Percentiles rank a stretch among this genome's conserved stretches.
Evolutionary conservation across 352 stramenopile species (phyloP).

Genomic region (Globisporangium alternatum): DNA sequence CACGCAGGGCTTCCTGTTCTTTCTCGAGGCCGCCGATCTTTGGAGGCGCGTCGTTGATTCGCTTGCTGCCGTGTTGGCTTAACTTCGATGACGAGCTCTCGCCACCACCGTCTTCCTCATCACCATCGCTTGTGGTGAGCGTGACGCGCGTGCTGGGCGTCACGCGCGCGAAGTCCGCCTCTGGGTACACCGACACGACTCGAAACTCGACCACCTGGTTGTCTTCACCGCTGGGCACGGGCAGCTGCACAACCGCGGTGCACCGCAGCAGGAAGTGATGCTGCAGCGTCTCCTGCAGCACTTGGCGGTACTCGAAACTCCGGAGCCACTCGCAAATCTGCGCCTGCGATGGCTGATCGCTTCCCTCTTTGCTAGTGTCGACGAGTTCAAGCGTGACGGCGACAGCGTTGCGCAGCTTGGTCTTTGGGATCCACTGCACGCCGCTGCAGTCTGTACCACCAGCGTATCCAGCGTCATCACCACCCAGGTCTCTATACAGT

Average conservation of each 20-base stretch:
- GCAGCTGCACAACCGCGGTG: slow-evolving; percentile 38
- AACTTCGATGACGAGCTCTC: background rate
- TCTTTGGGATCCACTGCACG: slow-evolving; percentile 45
- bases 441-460: slow-evolving; percentile 7
- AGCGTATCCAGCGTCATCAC: slow-evolving; percentile 10
- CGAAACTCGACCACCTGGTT: slow-evolving; percentile 28
- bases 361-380: background rate
- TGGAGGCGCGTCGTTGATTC: background rate
- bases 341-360: background rate
- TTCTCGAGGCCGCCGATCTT: slow-evolving; percentile 66
- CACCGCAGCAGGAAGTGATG: slow-evolving; percentile 42
- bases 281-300: slow-evolving; percentile 59
- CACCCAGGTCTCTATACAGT: slow-evolving; percentile 23
- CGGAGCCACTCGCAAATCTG: slow-evolving; percentile 16
- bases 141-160: slow-evolving; percentile 51
- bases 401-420: slow-evolving; percentile 35
- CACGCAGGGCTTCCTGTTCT: slow-evolving; percentile 52
- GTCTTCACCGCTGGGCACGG: slow-evolving; percentile 18
- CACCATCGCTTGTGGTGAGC: slow-evolving; percentile 19
- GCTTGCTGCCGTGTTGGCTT: background rate
- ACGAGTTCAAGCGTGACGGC: slow-evolving; percentile 52
- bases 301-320: slow-evolving; percentile 35
- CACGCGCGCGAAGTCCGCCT: slow-evolving; percentile 29
- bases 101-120: background rate
- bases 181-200: slow-evolving; percentile 50